These are phyloP conservation scores for Annulohypoxylon moriforme DNA, from an alignment of 495 filamentous ascomycete genomes.

Conservation along the genomic window DNA sequence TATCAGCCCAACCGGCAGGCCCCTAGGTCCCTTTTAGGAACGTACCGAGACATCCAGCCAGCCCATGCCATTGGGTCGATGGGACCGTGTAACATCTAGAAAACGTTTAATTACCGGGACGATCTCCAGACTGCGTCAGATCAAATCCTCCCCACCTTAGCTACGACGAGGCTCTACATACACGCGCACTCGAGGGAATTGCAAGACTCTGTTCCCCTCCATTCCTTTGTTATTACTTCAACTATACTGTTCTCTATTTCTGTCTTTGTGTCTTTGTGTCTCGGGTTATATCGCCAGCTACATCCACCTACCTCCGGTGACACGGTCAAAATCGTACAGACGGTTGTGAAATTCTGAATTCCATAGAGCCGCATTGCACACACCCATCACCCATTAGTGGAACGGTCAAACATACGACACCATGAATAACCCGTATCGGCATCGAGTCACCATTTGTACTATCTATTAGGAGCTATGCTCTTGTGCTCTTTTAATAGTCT, in stretches of 20 bases:
- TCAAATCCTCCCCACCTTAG: conserved; percentile 28
- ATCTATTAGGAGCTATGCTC: conserved; percentile 7
- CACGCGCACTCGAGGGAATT: not conserved
- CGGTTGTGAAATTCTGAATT: not conserved
- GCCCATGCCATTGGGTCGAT: conserved; percentile 41
- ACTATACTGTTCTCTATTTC: conserved; percentile 6
- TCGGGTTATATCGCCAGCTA: not conserved
- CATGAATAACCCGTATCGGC: conserved; percentile 18
- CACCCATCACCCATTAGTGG: not conserved
- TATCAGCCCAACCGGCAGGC: conserved; percentile 14
- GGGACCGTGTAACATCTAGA: conserved; percentile 24
- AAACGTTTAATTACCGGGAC: conserved; percentile 40
- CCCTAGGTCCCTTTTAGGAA: conserved; percentile 25
- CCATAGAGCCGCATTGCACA: not conserved
- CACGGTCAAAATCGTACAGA: not conserved
- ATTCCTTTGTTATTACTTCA: not conserved
- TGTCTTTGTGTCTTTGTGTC: not conserved
- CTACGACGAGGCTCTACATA: conserved; percentile 29
- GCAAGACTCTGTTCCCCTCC: not conserved
- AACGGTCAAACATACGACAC: not conserved
- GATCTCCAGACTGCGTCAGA: conserved; percentile 33
- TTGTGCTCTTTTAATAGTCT: not conserved
- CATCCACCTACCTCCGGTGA: not conserved
- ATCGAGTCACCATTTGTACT: conserved; percentile 1
- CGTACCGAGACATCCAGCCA: conserved; percentile 23